phyloP scores from a whole-genome alignment of 495 filamentous ascomycete genomes.

The Lasiosphaeriaceae sp. region DNA sequence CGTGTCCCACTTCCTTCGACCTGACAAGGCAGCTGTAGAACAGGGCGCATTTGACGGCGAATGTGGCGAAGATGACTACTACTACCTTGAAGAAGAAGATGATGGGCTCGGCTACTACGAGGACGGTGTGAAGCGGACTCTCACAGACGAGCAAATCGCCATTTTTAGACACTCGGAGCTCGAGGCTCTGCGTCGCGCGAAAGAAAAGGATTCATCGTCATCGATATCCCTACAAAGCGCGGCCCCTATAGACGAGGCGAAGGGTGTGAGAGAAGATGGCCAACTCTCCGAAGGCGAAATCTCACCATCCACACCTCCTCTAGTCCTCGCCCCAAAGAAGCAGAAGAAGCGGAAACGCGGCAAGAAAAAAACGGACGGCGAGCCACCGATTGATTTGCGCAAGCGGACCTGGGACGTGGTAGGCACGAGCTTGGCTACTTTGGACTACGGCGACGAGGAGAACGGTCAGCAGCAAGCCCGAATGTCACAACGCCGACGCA shows the following conservation, averaged over 20 bases:
- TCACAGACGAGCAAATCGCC: slow-evolving; percentile 87
- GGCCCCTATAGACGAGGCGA: too few relatives aligned
- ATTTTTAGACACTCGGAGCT: slow-evolving; percentile 92
- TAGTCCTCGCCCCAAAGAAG: slow-evolving; percentile 22
- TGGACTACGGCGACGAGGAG: slow-evolving; percentile 49
- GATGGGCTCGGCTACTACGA: slow-evolving; percentile 83
- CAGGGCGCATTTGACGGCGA: slow-evolving; percentile 10
- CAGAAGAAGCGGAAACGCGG: slow-evolving; percentile 29
- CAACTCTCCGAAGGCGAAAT: slow-evolving; percentile 26
- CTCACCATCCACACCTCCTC: slow-evolving; percentile 23
- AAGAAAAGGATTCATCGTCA: slow-evolving; percentile 7
- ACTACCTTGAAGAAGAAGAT: slow-evolving; percentile 48
- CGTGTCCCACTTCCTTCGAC: slow-evolving; percentile 40
- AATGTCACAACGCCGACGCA: slow-evolving; percentile 36
- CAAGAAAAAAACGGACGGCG: slow-evolving; percentile 37
- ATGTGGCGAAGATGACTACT: slow-evolving; percentile 30
- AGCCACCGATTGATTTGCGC: slow-evolving; percentile 49
- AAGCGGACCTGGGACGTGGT: slow-evolving; percentile 58
- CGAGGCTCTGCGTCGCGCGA: slow-evolving; percentile 58
- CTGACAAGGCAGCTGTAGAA: slow-evolving; percentile 10
- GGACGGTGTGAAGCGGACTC: slow-evolving; percentile 83
- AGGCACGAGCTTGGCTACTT: slow-evolving; percentile 45
- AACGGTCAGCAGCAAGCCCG: slow-evolving; percentile 10
- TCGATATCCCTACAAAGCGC: neutral
- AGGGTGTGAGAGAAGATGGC: slow-evolving; percentile 7